Base-by-base conservation (phyloP, 139 green algal species). In the Auxenochlorella pyrenoidosa region DNA sequence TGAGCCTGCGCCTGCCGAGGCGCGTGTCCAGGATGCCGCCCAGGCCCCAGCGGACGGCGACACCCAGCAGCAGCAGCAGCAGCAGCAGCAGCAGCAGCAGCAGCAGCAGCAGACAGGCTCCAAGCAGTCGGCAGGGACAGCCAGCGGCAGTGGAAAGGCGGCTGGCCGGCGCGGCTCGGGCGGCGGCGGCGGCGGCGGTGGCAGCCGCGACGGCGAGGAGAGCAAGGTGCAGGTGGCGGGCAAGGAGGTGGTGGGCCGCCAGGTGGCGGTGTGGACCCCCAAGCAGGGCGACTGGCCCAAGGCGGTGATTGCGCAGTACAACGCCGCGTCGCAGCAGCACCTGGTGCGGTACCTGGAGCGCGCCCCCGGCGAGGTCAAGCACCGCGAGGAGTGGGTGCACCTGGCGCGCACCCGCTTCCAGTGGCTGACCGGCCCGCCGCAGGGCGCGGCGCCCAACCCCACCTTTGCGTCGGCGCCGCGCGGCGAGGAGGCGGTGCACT, bases 321-420 rank as follows among this genome's bases (percentile, higher is more conserved):
- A 85, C 32, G 8, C 63, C 16, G 70, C 36, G 24, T 70, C 43
- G 28, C 44, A 76, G n/a, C 66, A 89, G 90, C 92, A 94, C 85
- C 84, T 89, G 77, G 75, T 95, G 28, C 60, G 72, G 21, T 94
- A 91, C 72, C 65, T 86, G 65, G 76, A 86, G 80, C 68, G 65
- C 24, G 18, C 86, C 10, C 66, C 59, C 51, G 79, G 75, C 18
- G 60, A 30, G 32, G 81, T 90, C 47, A 91, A 89, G 66, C 71
- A 86, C 41, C 60, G 77, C 13, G 93, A 95, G 79, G 60, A 90
- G 78, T 94, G 92, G 93, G 81, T 94, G 13, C 28, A 72, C 58
- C 90, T 96, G 28, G 73, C n/a, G 3, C 63, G 82, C 38, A 78
- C 79, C 34, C 90, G 86, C 54, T 96, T 96, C 83, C 87, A 92